These are phyloP conservation scores for Fusarium falciforme DNA, from an alignment of 2,329 filamentous ascomycete genomes.

Conservation along the genomic window DNA sequence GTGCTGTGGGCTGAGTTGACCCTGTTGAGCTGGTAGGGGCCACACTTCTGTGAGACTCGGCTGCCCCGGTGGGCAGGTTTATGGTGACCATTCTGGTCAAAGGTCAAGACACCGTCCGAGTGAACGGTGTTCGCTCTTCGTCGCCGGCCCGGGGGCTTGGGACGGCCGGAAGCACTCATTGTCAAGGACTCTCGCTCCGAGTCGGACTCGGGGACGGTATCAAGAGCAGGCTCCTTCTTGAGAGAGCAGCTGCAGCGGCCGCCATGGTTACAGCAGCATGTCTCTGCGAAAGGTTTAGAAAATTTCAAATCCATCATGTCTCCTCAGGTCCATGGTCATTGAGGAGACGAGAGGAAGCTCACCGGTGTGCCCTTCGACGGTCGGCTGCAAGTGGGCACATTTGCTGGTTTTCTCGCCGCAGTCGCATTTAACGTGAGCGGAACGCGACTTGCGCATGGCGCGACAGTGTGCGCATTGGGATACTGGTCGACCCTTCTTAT, in stretches of 20 bases:
- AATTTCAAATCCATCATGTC: conserved; percentile 14
- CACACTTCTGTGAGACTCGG: conserved; percentile 70
- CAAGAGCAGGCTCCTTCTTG: conserved; percentile 71
- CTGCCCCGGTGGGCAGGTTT: conserved; percentile 71
- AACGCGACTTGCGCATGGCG: conserved; percentile 93
- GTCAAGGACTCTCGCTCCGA: conserved; percentile 60
- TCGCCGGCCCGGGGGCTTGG: conserved; percentile 60
- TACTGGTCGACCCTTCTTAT: conserved; percentile 96
- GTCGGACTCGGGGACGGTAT: conserved; percentile 73
- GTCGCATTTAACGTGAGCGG: conserved; percentile 95
- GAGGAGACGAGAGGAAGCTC: conserved; percentile 48
- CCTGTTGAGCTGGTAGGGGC: conserved; percentile 70
- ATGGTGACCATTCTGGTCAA: conserved; percentile 74
- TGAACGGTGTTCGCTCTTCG: conserved; percentile 72
- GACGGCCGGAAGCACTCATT: conserved; percentile 43
- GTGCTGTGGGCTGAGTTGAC: conserved; percentile 68
- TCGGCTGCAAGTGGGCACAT: conserved; percentile 69
- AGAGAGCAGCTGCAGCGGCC: conserved; percentile 72
- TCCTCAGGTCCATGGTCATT: conserved; percentile 6
- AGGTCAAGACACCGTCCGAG: conserved; percentile 68
- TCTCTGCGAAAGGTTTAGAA: conserved; percentile 58
- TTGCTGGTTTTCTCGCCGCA: conserved; percentile 92
- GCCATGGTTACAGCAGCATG: conserved; percentile 78
- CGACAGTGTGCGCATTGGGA: conserved; percentile 99
- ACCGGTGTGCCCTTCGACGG: conserved; percentile 70